phyloP scores from a whole-genome alignment of 352 stramenopile species.

The Pythium sukuiense region DNA sequence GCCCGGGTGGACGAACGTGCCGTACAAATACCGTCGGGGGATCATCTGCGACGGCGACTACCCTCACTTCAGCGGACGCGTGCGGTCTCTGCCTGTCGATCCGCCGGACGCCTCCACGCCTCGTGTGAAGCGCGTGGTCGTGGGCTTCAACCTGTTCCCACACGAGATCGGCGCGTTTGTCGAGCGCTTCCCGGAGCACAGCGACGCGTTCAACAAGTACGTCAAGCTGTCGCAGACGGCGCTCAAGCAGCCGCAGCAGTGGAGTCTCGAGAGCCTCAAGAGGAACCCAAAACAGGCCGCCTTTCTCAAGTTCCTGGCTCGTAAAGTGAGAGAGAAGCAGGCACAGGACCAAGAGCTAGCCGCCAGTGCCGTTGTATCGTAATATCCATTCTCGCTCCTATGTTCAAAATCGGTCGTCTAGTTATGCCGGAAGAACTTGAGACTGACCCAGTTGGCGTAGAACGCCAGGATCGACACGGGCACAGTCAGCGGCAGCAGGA shows the following conservation, averaged over 20 bases:
- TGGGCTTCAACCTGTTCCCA: conserved; percentile 80
- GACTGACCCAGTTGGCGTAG: conserved; percentile 82
- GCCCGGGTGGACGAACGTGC: conserved; percentile 40
- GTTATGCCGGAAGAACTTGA: conserved; percentile 88
- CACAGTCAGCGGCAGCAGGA: conserved; percentile 74
- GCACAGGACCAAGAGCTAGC: conserved; percentile 7
- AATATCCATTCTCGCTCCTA: too few relatives aligned
- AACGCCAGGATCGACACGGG: conserved; percentile 73
- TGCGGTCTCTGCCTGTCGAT: conserved; percentile 40
- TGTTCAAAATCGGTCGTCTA: conserved; percentile 22
- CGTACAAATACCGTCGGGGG: conserved; percentile 56
- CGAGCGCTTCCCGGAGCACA: conserved; percentile 64
- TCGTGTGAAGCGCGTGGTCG: conserved; percentile 57
- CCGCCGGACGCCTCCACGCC: background rate
- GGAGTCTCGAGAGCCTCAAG: conserved; percentile 55
- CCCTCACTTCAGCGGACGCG: conserved; percentile 63
- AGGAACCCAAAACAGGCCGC: conserved; percentile 64
- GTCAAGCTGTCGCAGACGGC: conserved; percentile 68
- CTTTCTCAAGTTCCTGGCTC: conserved; percentile 59
- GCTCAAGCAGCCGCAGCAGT: conserved; percentile 44
- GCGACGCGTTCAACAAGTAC: conserved; percentile 68
- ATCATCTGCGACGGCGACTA: conserved; percentile 74
- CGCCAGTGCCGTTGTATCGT: background rate
- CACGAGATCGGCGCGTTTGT: conserved; percentile 63
- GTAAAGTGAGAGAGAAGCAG: conserved; percentile 57